phyloP scores from a whole-genome alignment of 2,329 filamentous ascomycete genomes.

The Colletotrichum simmondsii region DNA sequence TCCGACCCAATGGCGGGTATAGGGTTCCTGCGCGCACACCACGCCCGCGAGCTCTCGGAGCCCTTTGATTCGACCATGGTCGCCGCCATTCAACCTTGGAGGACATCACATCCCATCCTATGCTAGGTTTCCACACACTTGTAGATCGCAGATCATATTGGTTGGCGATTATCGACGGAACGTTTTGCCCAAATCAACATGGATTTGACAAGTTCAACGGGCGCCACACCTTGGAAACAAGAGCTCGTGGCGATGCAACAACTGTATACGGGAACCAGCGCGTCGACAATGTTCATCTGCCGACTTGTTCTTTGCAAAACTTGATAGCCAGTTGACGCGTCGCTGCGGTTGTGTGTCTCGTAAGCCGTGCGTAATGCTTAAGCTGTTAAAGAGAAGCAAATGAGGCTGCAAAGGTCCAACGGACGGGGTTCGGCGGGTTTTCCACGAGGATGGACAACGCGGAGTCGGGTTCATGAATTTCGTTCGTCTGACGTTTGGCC shows the following conservation, averaged over 20 bases:
- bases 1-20: slow-evolving; percentile 9
- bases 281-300: not conserved
- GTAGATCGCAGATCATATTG: slow-evolving; percentile 20
- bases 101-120: slow-evolving; percentile 1
- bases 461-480: slow-evolving; percentile 14
- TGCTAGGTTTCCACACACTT: not conserved
- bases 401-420: not conserved
- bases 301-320: not conserved
- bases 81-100: slow-evolving; percentile 1
- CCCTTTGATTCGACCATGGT: slow-evolving; percentile 25
- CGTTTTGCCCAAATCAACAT: not conserved
- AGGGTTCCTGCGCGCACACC: slow-evolving; percentile 19
- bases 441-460: not conserved
- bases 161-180: not conserved
- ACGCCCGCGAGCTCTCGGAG: not conserved
- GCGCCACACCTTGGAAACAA: not conserved
- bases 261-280: not conserved
- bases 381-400: not conserved
- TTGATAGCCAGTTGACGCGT: not conserved
- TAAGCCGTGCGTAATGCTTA: not conserved
- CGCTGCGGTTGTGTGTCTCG: not conserved
- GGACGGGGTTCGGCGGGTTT: slow-evolving; percentile 6
- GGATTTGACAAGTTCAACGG: not conserved
- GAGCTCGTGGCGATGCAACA: not conserved
- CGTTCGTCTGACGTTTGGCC: slow-evolving; percentile 23